These are phyloP conservation scores for Penicillium sp. DNA, from an alignment of 2,329 filamentous ascomycete species.

Conservation along the genomic window DNA sequence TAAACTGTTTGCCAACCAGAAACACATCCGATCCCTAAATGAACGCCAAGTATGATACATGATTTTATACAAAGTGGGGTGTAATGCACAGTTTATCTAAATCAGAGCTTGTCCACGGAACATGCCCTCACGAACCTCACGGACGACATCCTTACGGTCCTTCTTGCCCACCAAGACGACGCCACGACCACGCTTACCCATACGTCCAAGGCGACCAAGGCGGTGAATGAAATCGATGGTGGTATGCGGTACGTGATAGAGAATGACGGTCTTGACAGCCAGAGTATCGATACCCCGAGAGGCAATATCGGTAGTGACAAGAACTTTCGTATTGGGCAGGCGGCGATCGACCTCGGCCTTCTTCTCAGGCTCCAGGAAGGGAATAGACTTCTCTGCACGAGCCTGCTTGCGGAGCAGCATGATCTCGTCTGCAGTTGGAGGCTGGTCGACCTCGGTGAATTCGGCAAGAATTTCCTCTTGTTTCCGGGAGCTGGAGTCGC, in stretches of 20 bases:
- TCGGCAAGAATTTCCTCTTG: constrained; percentile 74
- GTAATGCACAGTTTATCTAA: constrained; percentile 40
- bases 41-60: constrained; percentile 27
- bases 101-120: constrained; percentile 78
- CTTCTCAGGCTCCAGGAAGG: constrained; percentile 42
- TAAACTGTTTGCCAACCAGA: constrained; percentile 12
- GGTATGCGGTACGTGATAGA: constrained; percentile 97
- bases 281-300: constrained; percentile 93
- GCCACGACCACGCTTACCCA: constrained; percentile 86
- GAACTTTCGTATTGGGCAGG: constrained; percentile 78
- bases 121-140: constrained; percentile 89
- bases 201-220: constrained; percentile 85
- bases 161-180: constrained; percentile 88
- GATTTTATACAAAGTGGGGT: constrained; percentile 22
- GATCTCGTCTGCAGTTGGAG: constrained; percentile 41
- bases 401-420: constrained; percentile 33
- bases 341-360: constrained; percentile 45
- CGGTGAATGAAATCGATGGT: constrained; percentile 98
- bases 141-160: constrained; percentile 86
- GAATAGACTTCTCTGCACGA: constrained; percentile 41
- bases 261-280: constrained; percentile 83
- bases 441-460: constrained; percentile 61
- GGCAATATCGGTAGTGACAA: constrained; percentile 91
- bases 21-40: constrained; percentile 11
- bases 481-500: constrained; percentile 78